A percentile compares a stretch with the other conserved stretches of the same genome.
Evolutionary conservation across 169 alveolate genomes (phyloP).

Genomic region (Babesia caballi): DNA sequence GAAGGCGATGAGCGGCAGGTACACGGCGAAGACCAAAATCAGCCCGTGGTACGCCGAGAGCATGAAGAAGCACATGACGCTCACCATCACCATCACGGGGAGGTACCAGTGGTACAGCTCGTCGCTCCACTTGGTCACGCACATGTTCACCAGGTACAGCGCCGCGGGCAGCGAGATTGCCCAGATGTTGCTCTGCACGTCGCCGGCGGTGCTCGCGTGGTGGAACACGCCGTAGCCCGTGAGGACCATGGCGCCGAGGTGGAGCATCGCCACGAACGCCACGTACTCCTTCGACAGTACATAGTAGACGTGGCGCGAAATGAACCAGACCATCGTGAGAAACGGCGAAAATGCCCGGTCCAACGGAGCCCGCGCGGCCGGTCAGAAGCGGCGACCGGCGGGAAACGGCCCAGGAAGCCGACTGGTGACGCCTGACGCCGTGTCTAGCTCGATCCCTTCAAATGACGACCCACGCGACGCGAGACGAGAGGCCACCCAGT

Average conservation of each 20-base stretch:
- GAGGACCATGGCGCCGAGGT: constrained; percentile 28
- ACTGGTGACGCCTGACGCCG: background rate
- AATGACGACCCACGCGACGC: no score
- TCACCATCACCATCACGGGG: constrained; percentile 32
- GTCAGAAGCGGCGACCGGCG: background rate
- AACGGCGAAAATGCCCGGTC: no score
- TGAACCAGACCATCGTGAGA: constrained; percentile 42
- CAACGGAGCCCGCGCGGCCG: background rate
- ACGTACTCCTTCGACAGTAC: constrained; percentile 42
- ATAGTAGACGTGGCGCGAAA: constrained; percentile 38
- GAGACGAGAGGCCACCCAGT: no score
- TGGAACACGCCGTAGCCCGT: constrained; percentile 52
- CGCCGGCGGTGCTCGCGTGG: constrained; percentile 13
- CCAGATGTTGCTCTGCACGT: constrained; percentile 46
- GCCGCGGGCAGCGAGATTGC: constrained; percentile 23
- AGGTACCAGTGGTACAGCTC: constrained; percentile 22
- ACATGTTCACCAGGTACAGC: constrained; percentile 11
- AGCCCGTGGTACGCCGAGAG: constrained; percentile 55
- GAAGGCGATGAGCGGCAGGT: constrained; percentile 43
- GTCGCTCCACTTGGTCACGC: constrained; percentile 6
- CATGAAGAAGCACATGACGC: constrained; percentile 28
- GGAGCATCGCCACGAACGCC: constrained; percentile 40
- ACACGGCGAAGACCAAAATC: constrained; percentile 31
- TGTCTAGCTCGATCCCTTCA: no score
- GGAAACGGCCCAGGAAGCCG: background rate